These are phyloP conservation scores for Beauveria australis DNA, from an alignment of 2,329 filamentous ascomycete genomes.

Conservation along the genomic window DNA sequence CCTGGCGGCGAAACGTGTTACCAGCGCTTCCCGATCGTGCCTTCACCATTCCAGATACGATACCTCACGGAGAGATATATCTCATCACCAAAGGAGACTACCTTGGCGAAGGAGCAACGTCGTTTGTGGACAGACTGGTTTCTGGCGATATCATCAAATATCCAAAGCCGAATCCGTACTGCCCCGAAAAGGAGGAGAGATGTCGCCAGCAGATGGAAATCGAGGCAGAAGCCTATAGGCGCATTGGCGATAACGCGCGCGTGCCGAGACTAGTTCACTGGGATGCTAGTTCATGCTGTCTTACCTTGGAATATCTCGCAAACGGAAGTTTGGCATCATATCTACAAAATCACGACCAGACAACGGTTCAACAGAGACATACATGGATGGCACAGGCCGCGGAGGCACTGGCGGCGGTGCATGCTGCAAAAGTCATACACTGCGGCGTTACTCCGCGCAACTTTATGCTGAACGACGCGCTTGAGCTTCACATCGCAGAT, in stretches of 20 bases:
- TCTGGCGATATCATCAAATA: slow-evolving; percentile 18
- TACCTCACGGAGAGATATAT: slow-evolving; percentile 15
- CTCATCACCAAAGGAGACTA: slow-evolving; percentile 16
- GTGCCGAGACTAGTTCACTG: slow-evolving; percentile 17
- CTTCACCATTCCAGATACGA: slow-evolving; percentile 15
- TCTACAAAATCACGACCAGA: slow-evolving; percentile 3
- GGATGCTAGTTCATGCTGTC: slow-evolving; percentile 16
- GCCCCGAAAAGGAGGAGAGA: neutral
- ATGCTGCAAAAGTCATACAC: slow-evolving; percentile 28
- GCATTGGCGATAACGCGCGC: slow-evolving; percentile 15
- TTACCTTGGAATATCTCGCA: slow-evolving; percentile 20
- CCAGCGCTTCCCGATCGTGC: slow-evolving; percentile 14
- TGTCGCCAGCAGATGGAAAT: slow-evolving; percentile 15
- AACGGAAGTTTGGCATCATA: slow-evolving; percentile 20
- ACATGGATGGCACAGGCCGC: slow-evolving; percentile 25
- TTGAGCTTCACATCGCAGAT: slow-evolving; percentile 28
- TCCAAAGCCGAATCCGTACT: slow-evolving; percentile 17
- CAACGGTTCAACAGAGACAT: neutral
- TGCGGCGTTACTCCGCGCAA: slow-evolving; percentile 31
- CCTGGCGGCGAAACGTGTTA: neutral
- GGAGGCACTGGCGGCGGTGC: slow-evolving; percentile 26
- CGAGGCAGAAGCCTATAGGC: slow-evolving; percentile 19
- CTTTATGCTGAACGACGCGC: slow-evolving; percentile 26
- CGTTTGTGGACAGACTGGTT: slow-evolving; percentile 16
- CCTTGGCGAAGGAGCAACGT: slow-evolving; percentile 14